A percentile compares a stretch with the other conserved stretches of the same genome.
phyloP scores from a whole-genome alignment of 306 rosid genomes.

The Acacia crassicarpa region DNA sequence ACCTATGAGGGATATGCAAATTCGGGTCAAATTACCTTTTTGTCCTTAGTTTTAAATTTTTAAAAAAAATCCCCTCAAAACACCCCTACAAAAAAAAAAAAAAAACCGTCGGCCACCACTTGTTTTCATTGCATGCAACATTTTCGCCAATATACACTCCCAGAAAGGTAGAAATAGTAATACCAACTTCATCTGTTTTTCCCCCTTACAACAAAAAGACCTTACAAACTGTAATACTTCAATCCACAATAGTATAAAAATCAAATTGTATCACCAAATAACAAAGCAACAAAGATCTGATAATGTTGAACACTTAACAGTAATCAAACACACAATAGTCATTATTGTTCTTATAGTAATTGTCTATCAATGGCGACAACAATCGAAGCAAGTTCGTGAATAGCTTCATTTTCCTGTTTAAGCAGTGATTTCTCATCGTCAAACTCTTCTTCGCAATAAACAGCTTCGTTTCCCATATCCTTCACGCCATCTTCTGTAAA shows the following conservation, averaged over 20 bases:
- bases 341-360: conserved; percentile 22
- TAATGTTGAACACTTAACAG: background rate
- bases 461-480: conserved; percentile 48
- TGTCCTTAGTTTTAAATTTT: no score
- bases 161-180: no score
- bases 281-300: background rate
- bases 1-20: no score
- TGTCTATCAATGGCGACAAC: conserved; percentile 41
- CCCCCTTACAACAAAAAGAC: background rate
- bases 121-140: no score
- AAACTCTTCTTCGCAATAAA: conserved; percentile 39
- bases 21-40: no score
- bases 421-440: conserved; percentile 32
- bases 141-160: no score
- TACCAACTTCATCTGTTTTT: no score
- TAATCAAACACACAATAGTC: background rate
- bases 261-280: background rate
- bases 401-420: conserved; percentile 29
- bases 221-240: no score
- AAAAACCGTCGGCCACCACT: no score
- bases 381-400: conserved; percentile 37
- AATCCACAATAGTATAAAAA: no score
- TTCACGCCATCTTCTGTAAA: conserved; percentile 44
- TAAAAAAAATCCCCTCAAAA: no score
- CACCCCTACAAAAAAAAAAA: no score